Evolutionary conservation across 352 stramenopile genomes (phyloP), one percentile per base, ranked within the genome.

Genomic region (Pythium brachiatum): DNA sequence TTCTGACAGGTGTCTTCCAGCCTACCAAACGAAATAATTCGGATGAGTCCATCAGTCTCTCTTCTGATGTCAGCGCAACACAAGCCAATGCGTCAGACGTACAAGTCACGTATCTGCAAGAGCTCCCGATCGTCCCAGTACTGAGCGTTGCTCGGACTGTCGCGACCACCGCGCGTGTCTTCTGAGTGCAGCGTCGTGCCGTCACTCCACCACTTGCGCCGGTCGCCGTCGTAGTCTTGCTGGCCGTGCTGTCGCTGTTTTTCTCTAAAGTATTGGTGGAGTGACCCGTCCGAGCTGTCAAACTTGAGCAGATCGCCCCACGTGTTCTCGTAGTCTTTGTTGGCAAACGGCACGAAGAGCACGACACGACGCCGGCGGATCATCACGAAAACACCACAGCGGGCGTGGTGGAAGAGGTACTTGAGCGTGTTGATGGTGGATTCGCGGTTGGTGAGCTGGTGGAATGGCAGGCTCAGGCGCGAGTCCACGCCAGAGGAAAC

Each of bases 351-450:
- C 51, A 90, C 94, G 71, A 99, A 99, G 21, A 99, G 92, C 18
- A 96, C 85, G 18, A 99, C 79, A 64, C 95, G 85, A 21, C 90
- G 89, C 34, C 96, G 79, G 9, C 96, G 93, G 70, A 99, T 99
- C 93, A 99, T 98, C 34, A 99, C 97, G 64, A 98, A 98, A 41
- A 99, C 98, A 11, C 96, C 97, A 70, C 95, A 99, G 61, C 97
- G 97, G 91, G 98, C 99, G 82, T 99, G 96, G 75, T 96, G 92
- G 73, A 99, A 99, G 23, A 99, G 73, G 78, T 99, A 99, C 65
- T 94, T 92, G 57, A 99, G 83, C 34, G 96, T 99, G 70, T 99
- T 98, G 15, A 96, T 72, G 15, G 91, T 97, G 2, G 91, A 98
- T 57, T 86, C 80, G 41, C 83, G 86, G 53, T 81, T 94, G 5